Conservation (phyloP, 192 early-diverging fungal species). For the Podila horticola region DNA sequence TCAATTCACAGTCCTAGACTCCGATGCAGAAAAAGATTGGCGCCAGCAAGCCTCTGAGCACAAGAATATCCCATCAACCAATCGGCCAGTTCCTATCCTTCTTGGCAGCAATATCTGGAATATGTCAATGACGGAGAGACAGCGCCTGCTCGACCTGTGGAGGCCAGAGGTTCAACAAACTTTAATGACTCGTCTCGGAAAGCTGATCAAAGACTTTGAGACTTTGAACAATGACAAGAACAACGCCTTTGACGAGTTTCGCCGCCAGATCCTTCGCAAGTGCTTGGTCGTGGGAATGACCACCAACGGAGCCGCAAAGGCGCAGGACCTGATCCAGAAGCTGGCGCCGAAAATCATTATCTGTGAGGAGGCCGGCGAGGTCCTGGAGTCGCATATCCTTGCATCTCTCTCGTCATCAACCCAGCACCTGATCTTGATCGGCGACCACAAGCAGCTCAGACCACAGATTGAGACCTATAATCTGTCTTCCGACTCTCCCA, state of each 20-base stretch:
- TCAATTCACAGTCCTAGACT: conserved; percentile 25
- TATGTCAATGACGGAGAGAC: conserved; percentile 58
- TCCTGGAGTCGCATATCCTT: conserved; percentile 66
- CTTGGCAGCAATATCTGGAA: conserved; percentile 23
- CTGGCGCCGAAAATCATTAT: conserved; percentile 63
- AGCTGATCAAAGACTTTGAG: conserved; percentile 22
- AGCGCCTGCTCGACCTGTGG: conserved; percentile 53
- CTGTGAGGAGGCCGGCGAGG: conserved; percentile 69
- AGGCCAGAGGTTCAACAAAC: conserved; percentile 17
- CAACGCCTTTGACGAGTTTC: conserved; percentile 42
- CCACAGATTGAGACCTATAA: conserved; percentile 42
- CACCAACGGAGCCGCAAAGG: conserved; percentile 67
- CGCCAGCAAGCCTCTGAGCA: not conserved
- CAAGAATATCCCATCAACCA: not conserved
- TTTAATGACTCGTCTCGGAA: conserved; percentile 25
- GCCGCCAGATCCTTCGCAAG: conserved; percentile 34
- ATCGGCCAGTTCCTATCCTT: conserved; percentile 5
- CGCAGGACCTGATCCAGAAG: conserved; percentile 48
- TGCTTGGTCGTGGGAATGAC: conserved; percentile 66
- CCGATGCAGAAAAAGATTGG: conserved; percentile 16
- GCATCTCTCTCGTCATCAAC: conserved; percentile 54
- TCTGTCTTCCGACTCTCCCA: conserved; percentile 47
- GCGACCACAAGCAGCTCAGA: conserved; percentile 56
- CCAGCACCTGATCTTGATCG: conserved; percentile 67
- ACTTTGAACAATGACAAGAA: not conserved